phyloP scores from a whole-genome alignment of 345 rosid genomes.

The Rhodomyrtus tomentosa region DNA sequence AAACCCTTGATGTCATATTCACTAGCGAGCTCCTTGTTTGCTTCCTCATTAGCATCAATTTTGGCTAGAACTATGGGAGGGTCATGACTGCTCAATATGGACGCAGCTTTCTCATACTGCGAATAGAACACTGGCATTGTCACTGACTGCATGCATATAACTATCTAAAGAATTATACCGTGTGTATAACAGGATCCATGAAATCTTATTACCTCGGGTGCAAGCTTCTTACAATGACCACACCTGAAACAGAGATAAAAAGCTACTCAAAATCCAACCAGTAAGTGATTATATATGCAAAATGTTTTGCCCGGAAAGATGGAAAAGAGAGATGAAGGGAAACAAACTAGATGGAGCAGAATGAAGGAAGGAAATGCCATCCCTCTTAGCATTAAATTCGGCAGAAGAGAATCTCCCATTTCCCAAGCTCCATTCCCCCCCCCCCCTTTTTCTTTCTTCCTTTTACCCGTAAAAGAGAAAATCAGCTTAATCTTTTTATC shows the following conservation, averaged over 20 bases:
- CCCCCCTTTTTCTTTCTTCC: too few relatives aligned
- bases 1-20: conserved; percentile 68
- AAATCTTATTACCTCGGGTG: conserved; percentile 64
- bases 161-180: not conserved
- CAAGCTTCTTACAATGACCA: conserved; percentile 89
- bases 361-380: not conserved
- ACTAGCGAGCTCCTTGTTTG: conserved; percentile 46
- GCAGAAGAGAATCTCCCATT: not conserved
- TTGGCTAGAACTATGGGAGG: conserved; percentile 71
- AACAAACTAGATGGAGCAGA: not conserved
- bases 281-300: not conserved
- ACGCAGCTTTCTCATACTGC: conserved; percentile 95
- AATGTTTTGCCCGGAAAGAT: not conserved
- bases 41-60: conserved; percentile 76
- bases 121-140: not conserved
- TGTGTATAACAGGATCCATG: not conserved
- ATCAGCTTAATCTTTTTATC: not conserved
- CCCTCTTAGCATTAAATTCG: not conserved
- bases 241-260: conserved; percentile 43
- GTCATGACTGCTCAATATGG: conserved; percentile 49
- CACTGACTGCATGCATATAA: not conserved
- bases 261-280: not conserved
- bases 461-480: not conserved
- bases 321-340: not conserved
- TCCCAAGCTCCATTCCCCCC: not conserved